These are phyloP conservation scores for Irpex sp. DNA, from an alignment of 1,284 basidiomycete species.

Conservation along the genomic window DNA sequence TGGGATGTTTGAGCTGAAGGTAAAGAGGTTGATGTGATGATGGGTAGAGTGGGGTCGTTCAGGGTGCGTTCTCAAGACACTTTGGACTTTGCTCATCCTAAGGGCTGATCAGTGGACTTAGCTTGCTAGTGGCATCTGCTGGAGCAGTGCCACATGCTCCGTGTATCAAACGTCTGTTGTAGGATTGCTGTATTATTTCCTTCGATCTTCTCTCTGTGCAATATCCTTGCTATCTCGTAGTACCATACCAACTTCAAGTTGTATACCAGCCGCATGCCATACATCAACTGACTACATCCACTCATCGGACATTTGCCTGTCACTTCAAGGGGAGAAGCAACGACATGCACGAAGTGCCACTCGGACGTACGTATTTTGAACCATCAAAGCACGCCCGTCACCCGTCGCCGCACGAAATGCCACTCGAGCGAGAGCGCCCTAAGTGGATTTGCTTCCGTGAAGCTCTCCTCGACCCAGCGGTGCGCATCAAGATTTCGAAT, in stretches of 20 bases:
- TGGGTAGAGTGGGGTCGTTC: neutral
- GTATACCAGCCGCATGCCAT: neutral
- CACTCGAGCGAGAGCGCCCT: too few relatives aligned
- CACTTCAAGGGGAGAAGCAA: neutral
- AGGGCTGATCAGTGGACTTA: too few relatives aligned
- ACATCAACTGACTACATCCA: neutral
- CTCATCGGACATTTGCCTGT: neutral
- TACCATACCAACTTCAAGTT: neutral
- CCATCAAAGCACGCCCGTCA: too few relatives aligned
- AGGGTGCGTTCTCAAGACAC: too few relatives aligned
- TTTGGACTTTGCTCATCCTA: too few relatives aligned
- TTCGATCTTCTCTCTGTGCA: neutral
- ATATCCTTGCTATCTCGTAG: neutral
- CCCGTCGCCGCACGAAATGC: too few relatives aligned
- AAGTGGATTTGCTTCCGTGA: too few relatives aligned
- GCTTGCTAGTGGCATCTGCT: too few relatives aligned
- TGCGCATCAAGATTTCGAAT: too few relatives aligned
- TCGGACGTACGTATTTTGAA: neutral
- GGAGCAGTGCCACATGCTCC: neutral
- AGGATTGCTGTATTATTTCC: neutral
- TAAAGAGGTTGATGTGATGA: constrained; percentile 16
- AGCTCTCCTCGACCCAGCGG: too few relatives aligned
- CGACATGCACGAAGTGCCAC: neutral
- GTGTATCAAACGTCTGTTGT: neutral
- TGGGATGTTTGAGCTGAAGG: constrained; percentile 30